phyloP scores from a whole-genome alignment of 495 filamentous ascomycete genomes.

The Astrothelium subdiscretum region DNA sequence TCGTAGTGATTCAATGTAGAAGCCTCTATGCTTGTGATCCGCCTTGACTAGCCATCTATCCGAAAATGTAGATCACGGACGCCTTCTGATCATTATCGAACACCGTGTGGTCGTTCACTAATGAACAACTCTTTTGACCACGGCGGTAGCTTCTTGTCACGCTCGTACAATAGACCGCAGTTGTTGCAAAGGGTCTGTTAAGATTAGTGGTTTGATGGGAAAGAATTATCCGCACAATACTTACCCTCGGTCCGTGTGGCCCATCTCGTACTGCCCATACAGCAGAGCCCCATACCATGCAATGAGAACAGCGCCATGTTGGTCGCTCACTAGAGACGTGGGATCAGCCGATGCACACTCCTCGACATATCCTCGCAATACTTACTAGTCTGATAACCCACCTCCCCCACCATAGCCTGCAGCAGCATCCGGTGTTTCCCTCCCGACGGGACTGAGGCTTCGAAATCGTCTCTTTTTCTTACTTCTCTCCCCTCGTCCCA shows the following conservation, averaged over 20 bases:
- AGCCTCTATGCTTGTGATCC: not conserved
- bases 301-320: constrained; percentile 87
- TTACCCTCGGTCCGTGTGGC: constrained; percentile 72
- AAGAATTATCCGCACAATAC: constrained; percentile 18
- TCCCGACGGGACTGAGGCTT: constrained; percentile 65
- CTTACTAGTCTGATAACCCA: not conserved
- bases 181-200: constrained; percentile 81
- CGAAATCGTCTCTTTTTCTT: constrained; percentile 91
- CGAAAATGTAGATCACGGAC: not conserved
- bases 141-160: constrained; percentile 70
- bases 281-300: constrained; percentile 72
- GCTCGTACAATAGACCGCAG: constrained; percentile 80
- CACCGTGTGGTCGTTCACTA: not conserved
- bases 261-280: constrained; percentile 95
- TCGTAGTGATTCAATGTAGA: not conserved
- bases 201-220: constrained; percentile 8
- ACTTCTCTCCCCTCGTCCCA: constrained; percentile 78
- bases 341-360: constrained; percentile 34
- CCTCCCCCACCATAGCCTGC: constrained; percentile 51
- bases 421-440: constrained; percentile 64
- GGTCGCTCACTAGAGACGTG: constrained; percentile 51
- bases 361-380: constrained; percentile 10
- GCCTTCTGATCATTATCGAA: constrained; percentile 1
- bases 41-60: not conserved
- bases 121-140: constrained; percentile 62